Evolutionary conservation across 1,139 yeast species (phyloP), one percentile per base, ranked within the genome.

Genomic region (Yarrowia galli): DNA sequence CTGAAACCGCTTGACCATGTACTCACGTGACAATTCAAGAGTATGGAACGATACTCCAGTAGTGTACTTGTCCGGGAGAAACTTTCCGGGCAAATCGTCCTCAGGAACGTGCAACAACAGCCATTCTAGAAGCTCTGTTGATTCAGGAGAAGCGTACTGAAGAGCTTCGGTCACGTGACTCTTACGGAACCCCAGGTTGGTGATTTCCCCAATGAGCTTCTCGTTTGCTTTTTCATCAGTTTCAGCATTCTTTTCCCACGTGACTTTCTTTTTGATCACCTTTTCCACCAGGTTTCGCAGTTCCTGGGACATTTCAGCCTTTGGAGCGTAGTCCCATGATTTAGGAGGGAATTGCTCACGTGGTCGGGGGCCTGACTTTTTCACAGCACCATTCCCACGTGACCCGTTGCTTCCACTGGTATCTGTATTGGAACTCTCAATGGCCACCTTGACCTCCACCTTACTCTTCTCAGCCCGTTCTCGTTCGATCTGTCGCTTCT

Each of bases 31-130:
- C 38, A 61, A n/a, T 16, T 61, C 66, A 10, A 61, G 66, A 7
- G 56, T 61, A 18, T 46, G 56, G 38, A 61, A 61, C 15, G 66
- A 61, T 4, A 89, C 81, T 48, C 87, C 83, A 20, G 89, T 79
- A 45, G 82, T 78, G 69, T 83, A 81, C 72, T 87, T 86, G 49
- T 65, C 68, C 6, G 68, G 68, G 6, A 84, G 84, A 65, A 84
- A 76, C 22, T 77, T 74, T 16, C 72, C 72, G 0, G 99, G 99
- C 56, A 95, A 79, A 74, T 95, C 99, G 75, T 92, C 98, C 73
- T 93, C 98, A 0, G 98, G 98, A 3, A 93, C 84, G 74, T 93
- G 96, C 72, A 93, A 88, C 16, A 93, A 78, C 25, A 93, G 82
- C 91, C 97, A 95, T 67, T 95, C 96, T 45, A 91, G 78, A 3